phyloP scores from a whole-genome alignment of 2,329 filamentous ascomycete genomes.

The Metarhizium album region DNA sequence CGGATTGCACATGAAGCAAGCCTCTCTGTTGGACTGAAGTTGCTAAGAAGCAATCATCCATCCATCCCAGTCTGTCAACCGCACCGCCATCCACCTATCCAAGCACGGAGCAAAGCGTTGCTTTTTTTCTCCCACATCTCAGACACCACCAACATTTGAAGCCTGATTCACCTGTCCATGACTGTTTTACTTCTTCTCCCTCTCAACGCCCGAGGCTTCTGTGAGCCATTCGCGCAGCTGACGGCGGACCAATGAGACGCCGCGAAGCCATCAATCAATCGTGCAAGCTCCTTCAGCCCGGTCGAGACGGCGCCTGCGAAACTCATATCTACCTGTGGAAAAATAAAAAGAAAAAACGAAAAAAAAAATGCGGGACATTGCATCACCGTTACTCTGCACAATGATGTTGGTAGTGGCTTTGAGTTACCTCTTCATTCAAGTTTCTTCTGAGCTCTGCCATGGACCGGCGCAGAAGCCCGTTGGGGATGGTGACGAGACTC shows the following conservation, averaged over 20 bases:
- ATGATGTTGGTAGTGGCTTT: background rate
- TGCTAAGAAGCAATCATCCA: background rate
- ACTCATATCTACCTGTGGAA: too few relatives aligned
- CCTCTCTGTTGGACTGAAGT: background rate
- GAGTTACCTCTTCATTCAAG: background rate
- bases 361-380: background rate
- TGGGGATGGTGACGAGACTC: background rate
- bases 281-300: background rate
- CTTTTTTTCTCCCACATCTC: constrained; percentile 10
- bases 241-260: background rate
- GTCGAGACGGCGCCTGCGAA: background rate
- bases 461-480: background rate
- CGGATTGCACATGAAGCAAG: background rate
- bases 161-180: constrained; percentile 8
- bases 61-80: background rate
- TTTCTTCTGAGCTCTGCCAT: background rate
- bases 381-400: background rate
- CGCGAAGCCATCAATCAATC: background rate
- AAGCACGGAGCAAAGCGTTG: constrained; percentile 1
- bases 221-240: background rate
- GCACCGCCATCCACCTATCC: background rate
- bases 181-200: background rate
- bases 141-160: constrained; percentile 4
- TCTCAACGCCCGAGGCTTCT: background rate
- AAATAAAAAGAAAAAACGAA: background rate